A percentile compares a stretch with the other conserved stretches of the same genome.
These are phyloP conservation scores for Phialophora tarda DNA, from an alignment of 2,329 filamentous ascomycete genomes.

Conservation along the genomic window DNA sequence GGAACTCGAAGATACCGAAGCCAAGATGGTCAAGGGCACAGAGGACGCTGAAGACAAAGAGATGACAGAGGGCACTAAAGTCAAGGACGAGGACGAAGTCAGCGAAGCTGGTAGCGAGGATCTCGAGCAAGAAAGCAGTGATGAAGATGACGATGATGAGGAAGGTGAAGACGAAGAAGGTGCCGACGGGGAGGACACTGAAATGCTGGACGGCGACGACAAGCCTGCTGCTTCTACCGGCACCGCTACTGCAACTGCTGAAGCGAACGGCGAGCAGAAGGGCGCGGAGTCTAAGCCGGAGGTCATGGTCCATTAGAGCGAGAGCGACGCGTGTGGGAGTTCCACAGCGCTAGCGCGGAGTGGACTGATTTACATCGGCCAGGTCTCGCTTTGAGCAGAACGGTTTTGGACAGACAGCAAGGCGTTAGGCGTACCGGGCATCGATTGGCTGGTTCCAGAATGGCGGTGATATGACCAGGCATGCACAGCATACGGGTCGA, in stretches of 20 bases:
- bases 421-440: conserved; percentile 23
- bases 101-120: conserved; percentile 80
- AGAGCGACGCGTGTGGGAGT: not conserved
- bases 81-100: conserved; percentile 65
- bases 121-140: conserved; percentile 76
- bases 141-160: conserved; percentile 72
- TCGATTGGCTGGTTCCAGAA: not conserved
- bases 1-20: conserved; percentile 57
- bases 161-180: conserved; percentile 64
- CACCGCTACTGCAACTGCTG: conserved; percentile 12
- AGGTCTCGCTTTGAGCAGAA: not conserved
- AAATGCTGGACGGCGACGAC: conserved; percentile 35
- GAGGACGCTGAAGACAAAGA: conserved; percentile 65
- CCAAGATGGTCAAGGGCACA: conserved; percentile 50
- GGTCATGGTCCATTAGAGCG: conserved; percentile 54
- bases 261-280: conserved; percentile 41
- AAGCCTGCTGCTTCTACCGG: conserved; percentile 15
- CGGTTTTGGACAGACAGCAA: conserved; percentile 19
- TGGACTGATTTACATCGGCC: not conserved
- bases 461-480: not conserved
- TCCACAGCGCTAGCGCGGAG: not conserved
- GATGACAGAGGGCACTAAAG: conserved; percentile 67
- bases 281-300: conserved; percentile 46
- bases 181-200: conserved; percentile 48
- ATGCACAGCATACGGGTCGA: conserved; percentile 6